Percentiles rank a stretch among this genome's conserved stretches.
phyloP scores from a whole-genome alignment of 139 green algal genomes.

The Micromonas commoda region DNA sequence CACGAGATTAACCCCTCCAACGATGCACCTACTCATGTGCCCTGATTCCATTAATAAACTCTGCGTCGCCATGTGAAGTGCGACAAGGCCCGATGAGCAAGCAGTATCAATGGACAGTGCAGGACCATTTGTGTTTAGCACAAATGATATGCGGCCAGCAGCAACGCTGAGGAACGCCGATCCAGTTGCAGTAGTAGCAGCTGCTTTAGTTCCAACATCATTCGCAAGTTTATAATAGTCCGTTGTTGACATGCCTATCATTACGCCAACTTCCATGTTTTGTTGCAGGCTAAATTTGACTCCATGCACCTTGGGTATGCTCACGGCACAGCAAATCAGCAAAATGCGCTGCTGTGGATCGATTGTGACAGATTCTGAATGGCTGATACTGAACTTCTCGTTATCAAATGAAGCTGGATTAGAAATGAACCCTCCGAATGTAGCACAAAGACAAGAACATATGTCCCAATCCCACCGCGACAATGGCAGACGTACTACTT shows the following conservation, averaged over 20 bases:
- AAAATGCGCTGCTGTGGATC: conserved; percentile 25
- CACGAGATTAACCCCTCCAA: conserved; percentile 18
- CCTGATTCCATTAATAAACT: conserved; percentile 29
- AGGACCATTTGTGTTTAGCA: conserved; percentile 65
- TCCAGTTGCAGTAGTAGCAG: conserved; percentile 34
- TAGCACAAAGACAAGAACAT: too few relatives aligned
- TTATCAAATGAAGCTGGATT: neutral
- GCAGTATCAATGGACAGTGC: conserved; percentile 63
- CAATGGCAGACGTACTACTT: too few relatives aligned
- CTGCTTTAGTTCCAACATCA: neutral
- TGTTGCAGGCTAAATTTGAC: too few relatives aligned
- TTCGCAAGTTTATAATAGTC: neutral
- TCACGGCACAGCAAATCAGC: too few relatives aligned
- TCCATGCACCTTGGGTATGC: too few relatives aligned
- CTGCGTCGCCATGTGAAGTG: neutral
- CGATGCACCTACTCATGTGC: too few relatives aligned
- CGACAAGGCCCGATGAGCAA: conserved; percentile 67
- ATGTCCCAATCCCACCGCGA: too few relatives aligned
- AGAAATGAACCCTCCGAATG: too few relatives aligned
- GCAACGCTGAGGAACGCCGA: conserved; percentile 57
- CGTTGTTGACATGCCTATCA: neutral
- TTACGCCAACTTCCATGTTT: neutral
- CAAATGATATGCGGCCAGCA: conserved; percentile 72
- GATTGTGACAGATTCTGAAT: neutral
- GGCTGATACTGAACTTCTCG: neutral